Evolutionary conservation across 108 stramenopile genomes (phyloP), one percentile per base, ranked within the genome.

Genomic region (Licmophora abbreviata): DNA sequence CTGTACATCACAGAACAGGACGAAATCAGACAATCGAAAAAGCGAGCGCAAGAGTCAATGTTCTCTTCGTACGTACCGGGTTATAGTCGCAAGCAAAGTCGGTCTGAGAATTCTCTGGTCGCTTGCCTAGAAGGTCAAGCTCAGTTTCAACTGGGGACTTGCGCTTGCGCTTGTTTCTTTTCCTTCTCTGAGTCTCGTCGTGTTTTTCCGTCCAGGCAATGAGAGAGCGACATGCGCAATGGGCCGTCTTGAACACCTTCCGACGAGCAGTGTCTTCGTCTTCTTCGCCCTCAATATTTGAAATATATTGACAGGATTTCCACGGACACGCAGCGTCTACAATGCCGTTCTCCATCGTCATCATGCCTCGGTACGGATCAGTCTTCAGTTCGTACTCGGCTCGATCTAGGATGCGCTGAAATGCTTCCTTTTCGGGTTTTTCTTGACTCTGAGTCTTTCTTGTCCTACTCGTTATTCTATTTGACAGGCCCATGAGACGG

Each of bases 351-450:
- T 59, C n/a, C 63, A 11, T 40, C 28, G 55, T 57, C 20, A 38
- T 48, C 29, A 77, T 53, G 12, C 85, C 85, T 15, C 85, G 63
- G 41, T 81, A 87, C 10, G 85, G 79, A 66, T 87, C 85, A 9
- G 65, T 50, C 22, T 38, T 37, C 3, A 73, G 50, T 48, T 87
- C 85, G 43, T 83, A 87, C 15, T 66, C 50, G 1, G 80, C 70
- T 49, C 48, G 18, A 38, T 64, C 63, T 44, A 77, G 58, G 18
- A 64, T 62, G 20, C 38, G 38, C 3, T 40, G 18, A 2, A 40
- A 5, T 40, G n/a, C n/a, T n/a, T n/a, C n/a, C n/a, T n/a, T n/a
- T n/a, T n/a, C n/a, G n/a, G n/a, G n/a, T n/a, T n/a, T n/a, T n/a
- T n/a, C n/a, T n/a, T n/a, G n/a, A n/a, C n/a, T n/a, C n/a, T n/a